Percentiles rank a stretch among this genome's conserved stretches.
These are phyloP conservation scores for Ephemerocybe angulata DNA, from an alignment of 768 basidiomycete genomes.

Conservation along the genomic window DNA sequence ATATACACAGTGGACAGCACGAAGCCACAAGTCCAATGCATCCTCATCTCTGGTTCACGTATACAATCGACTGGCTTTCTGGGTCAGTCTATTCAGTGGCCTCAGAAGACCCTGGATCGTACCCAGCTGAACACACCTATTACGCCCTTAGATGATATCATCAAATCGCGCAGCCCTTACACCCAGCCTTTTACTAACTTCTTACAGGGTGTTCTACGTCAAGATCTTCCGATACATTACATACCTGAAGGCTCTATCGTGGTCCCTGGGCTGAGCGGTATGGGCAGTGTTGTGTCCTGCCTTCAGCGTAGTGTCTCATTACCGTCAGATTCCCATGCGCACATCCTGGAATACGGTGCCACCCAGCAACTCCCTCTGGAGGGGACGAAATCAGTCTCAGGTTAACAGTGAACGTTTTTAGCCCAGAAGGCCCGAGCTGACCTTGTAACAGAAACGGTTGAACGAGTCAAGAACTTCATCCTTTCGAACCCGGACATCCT, in stretches of 20 bases:
- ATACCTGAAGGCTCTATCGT: conserved; percentile 56
- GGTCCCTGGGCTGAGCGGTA: conserved; percentile 72
- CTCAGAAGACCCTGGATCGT: neutral
- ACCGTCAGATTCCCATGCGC: conserved; percentile 67
- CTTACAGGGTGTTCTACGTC: conserved; percentile 16
- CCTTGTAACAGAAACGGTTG: conserved; percentile 50
- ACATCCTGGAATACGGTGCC: conserved; percentile 77
- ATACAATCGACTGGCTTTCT: conserved; percentile 56
- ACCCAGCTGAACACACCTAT: neutral
- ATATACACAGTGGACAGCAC: conserved; percentile 67
- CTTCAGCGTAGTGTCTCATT: neutral
- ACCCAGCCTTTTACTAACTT: conserved; percentile 18
- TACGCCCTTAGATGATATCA: conserved; percentile 38
- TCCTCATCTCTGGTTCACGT: conserved; percentile 49
- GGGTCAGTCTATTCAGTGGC: conserved; percentile 34
- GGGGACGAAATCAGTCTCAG: conserved; percentile 55
- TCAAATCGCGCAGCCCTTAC: conserved; percentile 34
- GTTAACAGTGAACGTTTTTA: conserved; percentile 25
- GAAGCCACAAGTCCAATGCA: conserved; percentile 54
- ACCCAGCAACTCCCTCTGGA: conserved; percentile 60
- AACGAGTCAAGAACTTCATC: conserved; percentile 59
- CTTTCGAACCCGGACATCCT: conserved; percentile 52
- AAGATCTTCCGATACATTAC: conserved; percentile 36
- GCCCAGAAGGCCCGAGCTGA: neutral
- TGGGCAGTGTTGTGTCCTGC: conserved; percentile 20